Base-by-base conservation (phyloP, 108 stramenopile genomes). In the Skeletonema grethae region DNA sequence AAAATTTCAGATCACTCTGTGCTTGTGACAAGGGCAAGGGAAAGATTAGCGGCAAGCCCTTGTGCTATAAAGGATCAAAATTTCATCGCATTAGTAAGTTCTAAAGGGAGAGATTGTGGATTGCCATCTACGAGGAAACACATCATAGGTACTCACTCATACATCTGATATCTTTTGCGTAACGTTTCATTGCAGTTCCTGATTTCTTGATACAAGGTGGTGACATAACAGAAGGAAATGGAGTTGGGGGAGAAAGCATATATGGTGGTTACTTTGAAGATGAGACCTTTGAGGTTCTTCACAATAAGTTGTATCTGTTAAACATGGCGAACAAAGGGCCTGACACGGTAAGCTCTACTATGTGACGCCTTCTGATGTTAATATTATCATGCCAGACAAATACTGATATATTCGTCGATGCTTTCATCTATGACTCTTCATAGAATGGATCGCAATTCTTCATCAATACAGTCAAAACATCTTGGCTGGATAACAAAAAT, bases 201-300 rank as follows among this genome's bases (percentile, higher is more conserved):
- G 85, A 95, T 80, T 98, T 98, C 72, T 82, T 97, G 80, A 74
- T 98, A 61, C 97, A 98, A 75, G 93, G 92, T 25, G 95, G 97
- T 55, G 93, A 96, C 63, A 85, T 92, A 75, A 94, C 90, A 0
- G 90, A 93, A 67, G 85, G 86, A 32, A 96, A 92, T 80, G 98
- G 98, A 46, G 94, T 87, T 25, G 98, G 98, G 38, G 97, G 97
- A 58, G 93, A 92, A 72, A 91, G 87, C 60, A 99, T 97, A 76
- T 93, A 89, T 67, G 92, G 91, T 9, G 83, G 86, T 36, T 82
- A 86, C 46, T 95, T 95, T 70, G 90, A 97, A 39, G 99, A 98
- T 74, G 96, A 96, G 73, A 75, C 89, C 2, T 87, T 86, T 67
- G 82, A 87, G 62, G 84, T 99, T n/a, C 96, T 88, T 70, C 96